phyloP scores from a whole-genome alignment of 495 filamentous ascomycete genomes.

The Staphylotrichum longicolle region DNA sequence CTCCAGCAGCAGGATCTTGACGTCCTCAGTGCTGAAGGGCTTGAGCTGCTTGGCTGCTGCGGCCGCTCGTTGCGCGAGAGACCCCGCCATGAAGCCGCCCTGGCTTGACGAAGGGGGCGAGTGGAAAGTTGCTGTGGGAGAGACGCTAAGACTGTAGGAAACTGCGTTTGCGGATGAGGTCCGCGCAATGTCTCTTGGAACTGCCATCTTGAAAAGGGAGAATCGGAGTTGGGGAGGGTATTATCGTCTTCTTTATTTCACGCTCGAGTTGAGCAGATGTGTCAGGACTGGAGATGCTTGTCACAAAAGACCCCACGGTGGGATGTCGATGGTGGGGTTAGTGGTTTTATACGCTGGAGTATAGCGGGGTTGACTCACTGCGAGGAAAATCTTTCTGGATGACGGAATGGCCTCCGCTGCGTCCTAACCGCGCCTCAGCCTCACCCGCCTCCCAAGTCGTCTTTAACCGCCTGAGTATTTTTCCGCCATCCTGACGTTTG shows the following conservation, averaged over 20 bases:
- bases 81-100: conserved; percentile 33
- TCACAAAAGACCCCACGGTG: conserved; percentile 18
- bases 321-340: conserved; percentile 27
- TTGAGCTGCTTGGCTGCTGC: conserved; percentile 72
- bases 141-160: conserved; percentile 51
- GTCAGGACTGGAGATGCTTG: not conserved
- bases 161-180: conserved; percentile 36
- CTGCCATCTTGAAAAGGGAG: conserved; percentile 36
- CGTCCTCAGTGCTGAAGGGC: conserved; percentile 90
- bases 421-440: not conserved
- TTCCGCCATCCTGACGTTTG: not conserved
- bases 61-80: conserved; percentile 23
- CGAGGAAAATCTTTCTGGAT: conserved; percentile 29
- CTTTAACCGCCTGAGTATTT: not conserved
- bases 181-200: conserved; percentile 41
- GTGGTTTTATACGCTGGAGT: not conserved
- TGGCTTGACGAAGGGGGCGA: conserved; percentile 49
- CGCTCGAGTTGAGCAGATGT: conserved; percentile 1
- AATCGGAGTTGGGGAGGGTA: not conserved
- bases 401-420: conserved; percentile 26
- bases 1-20: conserved; percentile 94
- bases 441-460: not conserved
- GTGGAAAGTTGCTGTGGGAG: conserved; percentile 62
- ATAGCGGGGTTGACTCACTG: conserved; percentile 32
- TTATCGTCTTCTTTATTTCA: conserved; percentile 9